Base-by-base conservation (phyloP, 805 yeast species). In the Lipomyces lipofer region DNA sequence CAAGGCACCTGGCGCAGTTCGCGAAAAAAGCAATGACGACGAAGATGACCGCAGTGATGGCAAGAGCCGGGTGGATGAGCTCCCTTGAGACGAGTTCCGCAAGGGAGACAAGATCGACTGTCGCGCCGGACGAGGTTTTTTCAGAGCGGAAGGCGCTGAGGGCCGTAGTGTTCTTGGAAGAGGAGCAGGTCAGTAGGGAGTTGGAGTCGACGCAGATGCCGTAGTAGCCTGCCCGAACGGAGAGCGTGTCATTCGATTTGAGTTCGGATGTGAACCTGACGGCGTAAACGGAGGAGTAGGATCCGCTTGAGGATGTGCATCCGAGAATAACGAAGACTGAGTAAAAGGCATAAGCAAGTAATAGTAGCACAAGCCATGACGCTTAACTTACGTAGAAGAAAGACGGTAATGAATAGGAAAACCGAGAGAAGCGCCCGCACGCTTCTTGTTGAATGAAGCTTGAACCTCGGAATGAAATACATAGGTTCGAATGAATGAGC, bases 21-120 rank as follows among this genome's bases (percentile, higher is more conserved):
- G 54, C n/a, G 12, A 46, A n/a, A 12, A 58, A 49, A 33, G 72
- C 68, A 46, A 71, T 64, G 51, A 61, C 55, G n/a, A 58, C 68
- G 2, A 64, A 62, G 3, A 62, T 72, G 32, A 67, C 67, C 4
- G 69, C 75, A 0, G 72, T 69, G 38, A 65, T 75, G 66, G 75
- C 72, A 24, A 75, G 69, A 5, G 73, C 68, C 19, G 80, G 77
- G 56, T 64, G 75, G 35, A 66, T 66, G 47, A 67, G 71, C 2
- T 65, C 73, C 12, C 60, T 63, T 17, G 61, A 60, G 21, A 58
- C 66, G 7, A 42, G 27, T 21, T 43, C 29, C 9, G 57, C 63
- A 19, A 59, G 45, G 12, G 49, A 15, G n/a, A 59, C 39, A 25
- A 59, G 47, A 29, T 59, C 63, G 32, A 54, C 56, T 17, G 47